A percentile compares a stretch with the other conserved stretches of the same genome.
phyloP scores from a whole-genome alignment of 495 filamentous ascomycete species.

The Cryomyces antarcticus region DNA sequence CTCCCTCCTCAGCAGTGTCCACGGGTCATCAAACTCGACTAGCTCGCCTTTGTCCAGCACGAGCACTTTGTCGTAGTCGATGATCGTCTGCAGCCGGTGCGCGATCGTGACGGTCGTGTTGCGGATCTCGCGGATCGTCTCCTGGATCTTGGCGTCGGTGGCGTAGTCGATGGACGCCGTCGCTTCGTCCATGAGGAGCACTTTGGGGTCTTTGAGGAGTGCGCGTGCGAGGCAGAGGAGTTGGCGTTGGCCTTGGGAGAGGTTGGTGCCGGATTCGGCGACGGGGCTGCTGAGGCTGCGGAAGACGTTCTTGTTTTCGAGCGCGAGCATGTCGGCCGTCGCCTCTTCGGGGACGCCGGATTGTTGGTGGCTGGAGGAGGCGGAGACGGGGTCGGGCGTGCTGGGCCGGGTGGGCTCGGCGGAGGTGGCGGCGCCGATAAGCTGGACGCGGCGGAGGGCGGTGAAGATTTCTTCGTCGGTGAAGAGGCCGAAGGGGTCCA shows the following conservation, averaged over 20 bases:
- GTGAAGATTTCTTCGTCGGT: conserved; percentile 83
- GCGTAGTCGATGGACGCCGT: conserved; percentile 96
- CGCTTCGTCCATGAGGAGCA: conserved; percentile 97
- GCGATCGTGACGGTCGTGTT: conserved; percentile 92
- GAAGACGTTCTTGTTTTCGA: conserved; percentile 86
- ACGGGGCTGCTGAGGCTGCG: conserved; percentile 65
- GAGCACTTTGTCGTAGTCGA: conserved; percentile 96
- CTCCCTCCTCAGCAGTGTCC: conserved; percentile 38
- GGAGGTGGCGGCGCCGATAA: conserved; percentile 41
- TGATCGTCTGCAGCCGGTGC: conserved; percentile 90
- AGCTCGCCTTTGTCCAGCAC: conserved; percentile 81
- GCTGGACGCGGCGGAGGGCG: conserved; percentile 72
- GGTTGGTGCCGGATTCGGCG: conserved; percentile 82
- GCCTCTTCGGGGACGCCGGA: not conserved
- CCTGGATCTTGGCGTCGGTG: conserved; percentile 90
- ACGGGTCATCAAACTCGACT: conserved; percentile 75
- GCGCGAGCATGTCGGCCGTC: conserved; percentile 10
- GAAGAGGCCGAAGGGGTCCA: conserved; percentile 84
- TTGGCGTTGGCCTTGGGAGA: conserved; percentile 92
- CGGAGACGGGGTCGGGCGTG: not conserved
- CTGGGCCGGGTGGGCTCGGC: conserved; percentile 6
- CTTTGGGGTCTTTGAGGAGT: conserved; percentile 73
- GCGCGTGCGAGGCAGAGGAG: conserved; percentile 89
- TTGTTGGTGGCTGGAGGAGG: not conserved
- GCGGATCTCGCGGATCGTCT: conserved; percentile 68